phyloP scores from a whole-genome alignment of 441 rosid species.

The Arabidopsis hybrid region DNA sequence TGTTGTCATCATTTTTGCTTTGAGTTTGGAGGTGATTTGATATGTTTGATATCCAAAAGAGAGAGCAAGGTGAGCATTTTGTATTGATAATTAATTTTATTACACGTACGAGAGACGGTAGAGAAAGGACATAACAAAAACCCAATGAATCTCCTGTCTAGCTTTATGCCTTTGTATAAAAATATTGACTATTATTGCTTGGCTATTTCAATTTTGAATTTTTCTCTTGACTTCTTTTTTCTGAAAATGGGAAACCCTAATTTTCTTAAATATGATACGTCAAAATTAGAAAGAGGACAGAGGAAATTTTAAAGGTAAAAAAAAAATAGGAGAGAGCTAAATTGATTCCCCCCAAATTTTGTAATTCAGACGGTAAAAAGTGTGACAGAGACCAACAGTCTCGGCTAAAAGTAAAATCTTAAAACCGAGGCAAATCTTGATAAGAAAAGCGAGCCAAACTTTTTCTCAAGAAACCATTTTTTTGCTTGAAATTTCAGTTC shows the following conservation, averaged over 20 bases:
- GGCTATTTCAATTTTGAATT: not conserved
- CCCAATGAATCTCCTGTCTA: constrained; percentile 32
- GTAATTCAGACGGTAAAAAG: constrained; percentile 57
- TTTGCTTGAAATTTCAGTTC: not conserved
- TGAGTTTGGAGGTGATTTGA: not conserved
- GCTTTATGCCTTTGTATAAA: constrained; percentile 26
- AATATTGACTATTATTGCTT: constrained; percentile 3
- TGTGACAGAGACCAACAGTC: constrained; percentile 44
- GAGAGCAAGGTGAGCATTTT: not conserved
- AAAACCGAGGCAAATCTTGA: constrained; percentile 20
- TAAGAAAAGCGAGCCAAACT: not conserved
- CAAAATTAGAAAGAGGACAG: constrained; percentile 28
- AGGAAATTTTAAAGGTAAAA: constrained; percentile 39
- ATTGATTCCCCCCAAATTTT: constrained; percentile 44
- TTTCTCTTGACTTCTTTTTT: not conserved
- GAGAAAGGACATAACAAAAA: constrained; percentile 23
- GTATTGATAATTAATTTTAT: not conserved
- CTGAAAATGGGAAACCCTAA: not conserved
- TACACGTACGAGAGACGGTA: constrained; percentile 23
- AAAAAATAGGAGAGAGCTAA: not conserved
- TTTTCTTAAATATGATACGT: constrained; percentile 2
- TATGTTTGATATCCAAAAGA: not conserved
- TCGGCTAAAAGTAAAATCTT: constrained; percentile 6
- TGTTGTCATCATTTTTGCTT: too few relatives aligned
- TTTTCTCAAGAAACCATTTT: not conserved